Evolutionary conservation across 352 stramenopile species (phyloP), one percentile per base, ranked within the genome.

Genomic region (Globisporangium cystogenes): DNA sequence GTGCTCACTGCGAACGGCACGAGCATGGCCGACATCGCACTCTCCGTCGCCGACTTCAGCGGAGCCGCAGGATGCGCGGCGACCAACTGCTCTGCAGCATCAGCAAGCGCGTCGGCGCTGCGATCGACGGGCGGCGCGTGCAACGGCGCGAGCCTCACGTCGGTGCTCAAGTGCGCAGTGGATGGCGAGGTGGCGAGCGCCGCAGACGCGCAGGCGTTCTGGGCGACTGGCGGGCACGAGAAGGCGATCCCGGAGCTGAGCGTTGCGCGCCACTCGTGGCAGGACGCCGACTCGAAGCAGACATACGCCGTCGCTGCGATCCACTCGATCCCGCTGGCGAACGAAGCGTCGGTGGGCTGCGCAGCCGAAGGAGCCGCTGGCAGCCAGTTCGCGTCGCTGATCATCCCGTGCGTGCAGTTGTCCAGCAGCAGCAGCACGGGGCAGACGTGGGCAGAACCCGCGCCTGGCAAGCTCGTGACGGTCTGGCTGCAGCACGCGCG

Each of bases 21-120:
- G 7, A 49, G 52, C 45, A 74, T 74, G 66, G 66, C 66, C 14
- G 46, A 71, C 24, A 57, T 74, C 16, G 66, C 62, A 5, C 41
- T 74, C 37, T 57, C 59, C 23, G 33, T 59, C 27, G 47, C 50
- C 16, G 27, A 57, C 15, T 71, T 60, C 50, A 57, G 39, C 1
- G 21, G 42, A 6, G 26, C 18, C 23, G 41, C 53, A n/a, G 58
- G 57, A 7, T 73, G 65, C 37, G 20, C 39, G 20, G 43, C 46
- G 5, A 27, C 37, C 21, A 66, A 68, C 27, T 74, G 66, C 44
- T 59, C 61, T 7, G 31, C 29, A 7, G 33, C 48, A 23, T 3
- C 27, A 36, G n/a, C n/a, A n/a, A n/a, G n/a, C n/a, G 21, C 15
- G 16, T 14, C 35, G 6, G 27, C 14, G 5, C 50, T 44, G 29